These are phyloP conservation scores for Chaetomium fimeti DNA, from an alignment of 495 filamentous ascomycete genomes.

Conservation along the genomic window DNA sequence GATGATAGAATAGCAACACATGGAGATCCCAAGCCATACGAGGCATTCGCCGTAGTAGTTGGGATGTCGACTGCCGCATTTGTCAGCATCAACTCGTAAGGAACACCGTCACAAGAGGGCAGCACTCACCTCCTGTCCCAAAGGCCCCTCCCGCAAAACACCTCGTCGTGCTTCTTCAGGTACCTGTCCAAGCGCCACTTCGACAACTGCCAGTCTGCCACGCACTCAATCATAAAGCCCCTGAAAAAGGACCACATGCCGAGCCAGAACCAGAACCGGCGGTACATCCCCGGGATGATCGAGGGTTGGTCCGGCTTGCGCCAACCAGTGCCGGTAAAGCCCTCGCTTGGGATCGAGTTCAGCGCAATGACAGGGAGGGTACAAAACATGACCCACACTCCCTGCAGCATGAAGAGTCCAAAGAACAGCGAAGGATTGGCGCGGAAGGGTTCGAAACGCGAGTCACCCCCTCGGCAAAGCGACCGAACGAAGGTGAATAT, in stretches of 20 bases:
- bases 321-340: constrained; percentile 35
- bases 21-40: constrained; percentile 63
- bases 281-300: constrained; percentile 51
- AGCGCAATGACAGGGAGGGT: constrained; percentile 59
- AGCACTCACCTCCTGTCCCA: constrained; percentile 49
- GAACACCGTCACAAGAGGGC: background rate
- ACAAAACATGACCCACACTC: constrained; percentile 61
- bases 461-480: constrained; percentile 54
- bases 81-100: background rate
- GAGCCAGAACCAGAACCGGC: constrained; percentile 52
- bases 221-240: constrained; percentile 45
- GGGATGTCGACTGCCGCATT: constrained; percentile 52
- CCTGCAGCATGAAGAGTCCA: constrained; percentile 58
- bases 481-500: constrained; percentile 58
- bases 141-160: constrained; percentile 58
- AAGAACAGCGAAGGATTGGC: constrained; percentile 51
- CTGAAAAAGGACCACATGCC: constrained; percentile 45
- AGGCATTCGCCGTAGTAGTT: constrained; percentile 68
- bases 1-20: constrained; percentile 51
- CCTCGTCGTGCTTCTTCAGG: constrained; percentile 59
- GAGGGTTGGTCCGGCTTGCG: constrained; percentile 25
- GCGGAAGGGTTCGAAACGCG: constrained; percentile 61
- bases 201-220: constrained; percentile 60
- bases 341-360: constrained; percentile 56
- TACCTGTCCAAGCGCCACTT: constrained; percentile 56